These are phyloP conservation scores for Kernera saxatilis DNA, from an alignment of 345 rosid genomes.

Conservation along the genomic window DNA sequence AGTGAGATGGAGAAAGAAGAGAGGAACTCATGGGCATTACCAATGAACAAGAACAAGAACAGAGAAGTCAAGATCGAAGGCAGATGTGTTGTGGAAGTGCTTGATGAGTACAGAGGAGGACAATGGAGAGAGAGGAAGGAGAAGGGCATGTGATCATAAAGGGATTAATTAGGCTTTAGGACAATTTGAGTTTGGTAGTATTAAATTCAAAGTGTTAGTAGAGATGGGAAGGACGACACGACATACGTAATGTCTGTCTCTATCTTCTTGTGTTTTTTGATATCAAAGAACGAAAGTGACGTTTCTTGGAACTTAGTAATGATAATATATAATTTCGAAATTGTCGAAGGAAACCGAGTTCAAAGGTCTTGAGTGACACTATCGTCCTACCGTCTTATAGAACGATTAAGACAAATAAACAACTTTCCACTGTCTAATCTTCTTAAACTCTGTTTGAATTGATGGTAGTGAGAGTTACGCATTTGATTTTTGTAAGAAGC, in stretches of 20 bases:
- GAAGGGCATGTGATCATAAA: conserved; percentile 23
- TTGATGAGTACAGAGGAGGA: background rate
- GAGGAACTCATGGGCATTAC: background rate
- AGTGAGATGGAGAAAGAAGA: background rate
- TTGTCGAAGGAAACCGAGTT: too few species aligned
- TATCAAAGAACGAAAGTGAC: conserved; percentile 16
- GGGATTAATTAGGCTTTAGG: conserved; percentile 18
- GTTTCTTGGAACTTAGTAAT: conserved; percentile 11
- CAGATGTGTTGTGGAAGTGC: background rate
- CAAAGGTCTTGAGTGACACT: too few species aligned
- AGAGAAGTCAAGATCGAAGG: background rate
- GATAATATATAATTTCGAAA: too few species aligned
- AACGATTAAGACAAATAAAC: too few species aligned
- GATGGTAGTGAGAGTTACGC: background rate
- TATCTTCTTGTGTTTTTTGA: conserved; percentile 25
- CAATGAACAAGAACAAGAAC: background rate
- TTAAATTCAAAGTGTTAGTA: conserved; percentile 22
- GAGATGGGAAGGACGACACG: conserved; percentile 15
- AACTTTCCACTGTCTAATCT: too few species aligned
- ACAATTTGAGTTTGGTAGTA: conserved; percentile 16
- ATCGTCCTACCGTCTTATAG: too few species aligned
- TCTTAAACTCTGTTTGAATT: too few species aligned
- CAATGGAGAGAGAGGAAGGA: background rate
- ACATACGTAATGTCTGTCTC: conserved; percentile 20
- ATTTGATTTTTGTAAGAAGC: background rate